phyloP scores from a whole-genome alignment of 345 rosid species.

The Rhizophora apiculata region DNA sequence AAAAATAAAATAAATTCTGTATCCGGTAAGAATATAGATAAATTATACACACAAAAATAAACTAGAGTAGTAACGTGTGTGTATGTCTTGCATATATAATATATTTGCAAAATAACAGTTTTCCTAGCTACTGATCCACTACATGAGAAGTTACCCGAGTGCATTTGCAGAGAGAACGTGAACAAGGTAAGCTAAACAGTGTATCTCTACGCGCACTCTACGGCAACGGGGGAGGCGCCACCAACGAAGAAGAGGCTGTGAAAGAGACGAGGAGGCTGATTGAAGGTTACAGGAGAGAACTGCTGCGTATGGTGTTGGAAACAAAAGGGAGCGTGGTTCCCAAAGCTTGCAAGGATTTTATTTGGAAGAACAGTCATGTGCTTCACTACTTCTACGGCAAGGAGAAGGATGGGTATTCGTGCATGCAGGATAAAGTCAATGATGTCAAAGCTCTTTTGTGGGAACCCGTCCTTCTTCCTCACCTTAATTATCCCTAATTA shows the following conservation, averaged over 20 bases:
- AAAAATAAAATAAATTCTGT: too few relatives aligned
- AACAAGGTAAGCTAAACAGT: slow-evolving; percentile 19
- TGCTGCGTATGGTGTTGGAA: slow-evolving; percentile 12
- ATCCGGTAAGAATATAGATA: too few relatives aligned
- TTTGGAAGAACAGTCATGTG: slow-evolving; percentile 4
- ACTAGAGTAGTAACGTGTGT: too few relatives aligned
- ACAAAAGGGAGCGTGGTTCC: slow-evolving; percentile 13
- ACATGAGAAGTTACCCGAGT: too few relatives aligned
- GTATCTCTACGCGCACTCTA: neutral
- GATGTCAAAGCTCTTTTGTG: neutral
- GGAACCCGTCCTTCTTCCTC: slow-evolving; percentile 1
- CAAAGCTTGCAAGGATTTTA: slow-evolving; percentile 12
- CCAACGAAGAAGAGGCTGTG: slow-evolving; percentile 9
- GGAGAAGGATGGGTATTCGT: slow-evolving; percentile 7
- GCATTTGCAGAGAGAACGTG: slow-evolving; percentile 18
- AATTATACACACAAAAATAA: too few relatives aligned
- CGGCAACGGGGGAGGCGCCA: neutral
- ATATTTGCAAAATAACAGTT: neutral
- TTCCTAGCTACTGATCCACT: neutral
- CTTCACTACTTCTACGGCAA: slow-evolving; percentile 9
- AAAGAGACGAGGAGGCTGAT: slow-evolving; percentile 3
- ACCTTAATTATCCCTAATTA: neutral
- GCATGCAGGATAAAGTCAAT: neutral
- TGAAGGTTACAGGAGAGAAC: slow-evolving; percentile 11
- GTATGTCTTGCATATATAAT: neutral